phyloP scores from a whole-genome alignment of 768 basidiomycete species.

The Lentinus tigrinus region DNA sequence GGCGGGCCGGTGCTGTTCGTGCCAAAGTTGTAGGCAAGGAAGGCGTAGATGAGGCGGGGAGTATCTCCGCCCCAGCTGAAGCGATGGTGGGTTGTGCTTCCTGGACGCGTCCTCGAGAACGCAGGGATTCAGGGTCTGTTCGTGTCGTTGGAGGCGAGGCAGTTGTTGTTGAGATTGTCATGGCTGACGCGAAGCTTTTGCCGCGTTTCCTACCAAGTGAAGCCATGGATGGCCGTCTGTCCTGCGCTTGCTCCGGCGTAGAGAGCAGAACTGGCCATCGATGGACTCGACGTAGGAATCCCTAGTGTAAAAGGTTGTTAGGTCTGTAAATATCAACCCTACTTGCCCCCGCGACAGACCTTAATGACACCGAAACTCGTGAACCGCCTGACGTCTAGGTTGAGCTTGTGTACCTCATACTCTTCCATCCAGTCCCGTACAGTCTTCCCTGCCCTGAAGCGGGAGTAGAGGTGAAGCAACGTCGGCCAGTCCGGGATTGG shows the following conservation, averaged over 20 bases:
- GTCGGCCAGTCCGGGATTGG: constrained; percentile 82
- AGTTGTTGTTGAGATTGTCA: not conserved
- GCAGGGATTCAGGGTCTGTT: constrained; percentile 9
- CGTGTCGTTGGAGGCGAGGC: not conserved
- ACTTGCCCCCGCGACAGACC: constrained; percentile 26
- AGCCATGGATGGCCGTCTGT: constrained; percentile 3
- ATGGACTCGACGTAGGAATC: constrained; percentile 89
- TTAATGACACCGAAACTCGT: constrained; percentile 98
- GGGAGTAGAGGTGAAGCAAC: constrained; percentile 83
- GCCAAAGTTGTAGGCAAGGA: constrained; percentile 18
- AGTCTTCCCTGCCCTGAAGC: constrained; percentile 79
- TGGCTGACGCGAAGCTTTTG: constrained; percentile 12
- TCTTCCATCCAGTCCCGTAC: constrained; percentile 87
- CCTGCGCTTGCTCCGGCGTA: not conserved
- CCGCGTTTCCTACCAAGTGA: constrained; percentile 22
- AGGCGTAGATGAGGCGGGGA: constrained; percentile 15
- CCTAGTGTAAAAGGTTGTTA: constrained; percentile 43
- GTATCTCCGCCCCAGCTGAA: constrained; percentile 30
- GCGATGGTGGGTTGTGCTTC: constrained; percentile 23
- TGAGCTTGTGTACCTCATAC: constrained; percentile 64
- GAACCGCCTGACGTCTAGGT: constrained; percentile 92
- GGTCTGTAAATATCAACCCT: no score
- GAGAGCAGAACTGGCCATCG: constrained; percentile 81
- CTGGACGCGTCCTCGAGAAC: constrained; percentile 15
- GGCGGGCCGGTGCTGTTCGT: constrained; percentile 27